Percentiles rank a stretch among this genome's conserved stretches.
These are phyloP conservation scores for Monosporascus sp. DNA, from an alignment of 2,329 filamentous ascomycete species.

Conservation along the genomic window DNA sequence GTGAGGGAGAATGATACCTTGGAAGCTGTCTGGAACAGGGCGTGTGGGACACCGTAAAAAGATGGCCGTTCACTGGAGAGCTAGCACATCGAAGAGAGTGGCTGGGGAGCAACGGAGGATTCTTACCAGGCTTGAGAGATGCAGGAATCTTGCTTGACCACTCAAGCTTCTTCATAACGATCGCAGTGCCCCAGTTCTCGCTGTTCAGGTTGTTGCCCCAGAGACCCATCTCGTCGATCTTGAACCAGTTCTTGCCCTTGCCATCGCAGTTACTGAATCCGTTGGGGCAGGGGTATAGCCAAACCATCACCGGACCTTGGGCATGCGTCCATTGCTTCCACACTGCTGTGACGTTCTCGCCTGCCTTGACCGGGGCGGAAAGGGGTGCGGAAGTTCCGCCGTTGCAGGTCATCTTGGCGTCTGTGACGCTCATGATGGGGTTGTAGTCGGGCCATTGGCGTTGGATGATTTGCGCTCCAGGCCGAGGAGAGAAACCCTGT, in stretches of 20 bases:
- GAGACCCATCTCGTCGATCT: slow-evolving; percentile 50
- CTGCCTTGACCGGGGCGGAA: slow-evolving; percentile 40
- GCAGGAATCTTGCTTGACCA: slow-evolving; percentile 47
- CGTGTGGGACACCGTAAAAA: too few relatives aligned
- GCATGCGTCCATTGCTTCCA: slow-evolving; percentile 55
- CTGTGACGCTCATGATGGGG: slow-evolving; percentile 43
- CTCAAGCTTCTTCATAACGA: slow-evolving; percentile 37
- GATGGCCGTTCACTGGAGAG: too few relatives aligned
- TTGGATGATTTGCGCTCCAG: slow-evolving; percentile 48
- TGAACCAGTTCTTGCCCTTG: slow-evolving; percentile 51
- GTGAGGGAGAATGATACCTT: too few relatives aligned
- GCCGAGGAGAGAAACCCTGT: slow-evolving; percentile 43
- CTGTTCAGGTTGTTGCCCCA: slow-evolving; percentile 37
- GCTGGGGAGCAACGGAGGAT: too few relatives aligned
- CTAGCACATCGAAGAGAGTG: too few relatives aligned
- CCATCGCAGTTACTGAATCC: slow-evolving; percentile 46
- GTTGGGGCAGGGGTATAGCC: slow-evolving; percentile 47
- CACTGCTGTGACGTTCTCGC: slow-evolving; percentile 41
- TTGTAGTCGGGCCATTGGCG: slow-evolving; percentile 54
- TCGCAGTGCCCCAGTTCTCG: slow-evolving; percentile 42
- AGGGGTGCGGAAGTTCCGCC: slow-evolving; percentile 43
- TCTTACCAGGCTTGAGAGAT: slow-evolving; percentile 35
- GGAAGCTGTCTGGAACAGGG: too few relatives aligned
- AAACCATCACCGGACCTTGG: slow-evolving; percentile 55
- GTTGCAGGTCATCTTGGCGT: slow-evolving; percentile 50